Conservation (phyloP, 352 stramenopile genomes). For the Globisporangium barbulae region DNA sequence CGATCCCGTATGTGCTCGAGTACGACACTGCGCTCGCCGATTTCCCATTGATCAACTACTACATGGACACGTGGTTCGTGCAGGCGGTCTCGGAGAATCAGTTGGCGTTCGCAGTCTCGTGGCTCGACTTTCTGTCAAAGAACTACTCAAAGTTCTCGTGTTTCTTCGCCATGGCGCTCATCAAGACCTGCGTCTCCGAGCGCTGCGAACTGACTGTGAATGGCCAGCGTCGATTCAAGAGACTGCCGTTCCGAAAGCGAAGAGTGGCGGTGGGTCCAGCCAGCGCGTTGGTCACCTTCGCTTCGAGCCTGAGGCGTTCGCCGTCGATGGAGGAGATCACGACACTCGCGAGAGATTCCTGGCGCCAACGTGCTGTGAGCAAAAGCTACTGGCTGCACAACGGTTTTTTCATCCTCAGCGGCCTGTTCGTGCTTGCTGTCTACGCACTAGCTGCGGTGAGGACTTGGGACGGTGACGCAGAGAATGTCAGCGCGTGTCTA, state of each 20-base stretch:
- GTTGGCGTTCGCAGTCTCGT: conserved; percentile 4
- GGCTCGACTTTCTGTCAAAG: conserved; percentile 10
- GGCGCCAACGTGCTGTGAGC: not conserved
- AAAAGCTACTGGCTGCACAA: not conserved
- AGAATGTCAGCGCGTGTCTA: not conserved
- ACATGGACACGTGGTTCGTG: conserved; percentile 13
- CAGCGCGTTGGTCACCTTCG: not conserved
- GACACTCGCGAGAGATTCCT: not conserved
- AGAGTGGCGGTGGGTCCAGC: not conserved
- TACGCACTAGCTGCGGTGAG: not conserved
- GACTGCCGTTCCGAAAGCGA: not conserved
- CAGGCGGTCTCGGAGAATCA: conserved; percentile 7
- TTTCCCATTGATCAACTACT: conserved; percentile 15
- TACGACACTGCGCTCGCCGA: conserved; percentile 3
- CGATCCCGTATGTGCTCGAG: conserved; percentile 3
- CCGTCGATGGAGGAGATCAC: not conserved
- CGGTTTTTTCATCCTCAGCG: not conserved
- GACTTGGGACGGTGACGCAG: not conserved
- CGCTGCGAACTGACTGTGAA: not conserved
- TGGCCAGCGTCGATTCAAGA: not conserved
- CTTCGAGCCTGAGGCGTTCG: not conserved
- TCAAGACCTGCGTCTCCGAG: conserved; percentile 3
- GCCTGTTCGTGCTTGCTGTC: not conserved
- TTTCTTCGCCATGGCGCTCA: not conserved
- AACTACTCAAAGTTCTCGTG: conserved; percentile 7